phyloP scores from a whole-genome alignment of 1,284 basidiomycete genomes.

The Ganoderma lingzhi region DNA sequence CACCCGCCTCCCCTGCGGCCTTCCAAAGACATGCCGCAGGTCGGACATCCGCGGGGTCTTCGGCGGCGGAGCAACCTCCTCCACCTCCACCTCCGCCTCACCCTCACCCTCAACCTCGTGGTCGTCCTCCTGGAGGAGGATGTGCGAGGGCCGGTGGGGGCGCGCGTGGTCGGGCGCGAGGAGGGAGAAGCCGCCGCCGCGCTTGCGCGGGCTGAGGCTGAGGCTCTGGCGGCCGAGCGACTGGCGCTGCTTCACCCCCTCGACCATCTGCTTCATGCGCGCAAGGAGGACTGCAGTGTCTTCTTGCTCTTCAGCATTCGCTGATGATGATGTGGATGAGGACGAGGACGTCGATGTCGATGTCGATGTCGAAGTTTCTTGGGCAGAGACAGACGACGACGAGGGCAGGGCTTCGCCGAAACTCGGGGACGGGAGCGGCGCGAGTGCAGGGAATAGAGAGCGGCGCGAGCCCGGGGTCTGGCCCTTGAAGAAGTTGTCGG shows the following conservation, averaged over 20 bases:
- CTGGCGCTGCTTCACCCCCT: conserved; percentile 62
- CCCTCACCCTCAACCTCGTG: conserved; percentile 17
- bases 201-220: conserved; percentile 36
- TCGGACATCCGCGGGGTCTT: conserved; percentile 30
- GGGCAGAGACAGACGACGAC: conserved; percentile 13
- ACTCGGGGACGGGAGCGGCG: conserved; percentile 28
- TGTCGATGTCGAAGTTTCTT: conserved; percentile 23
- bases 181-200: conserved; percentile 40
- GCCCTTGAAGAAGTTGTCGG: conserved; percentile 60
- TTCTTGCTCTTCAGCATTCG: conserved; percentile 37
- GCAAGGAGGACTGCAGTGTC: conserved; percentile 64
- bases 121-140: conserved; percentile 33
- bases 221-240: conserved; percentile 44
- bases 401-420: conserved; percentile 23
- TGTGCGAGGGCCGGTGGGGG: conserved; percentile 22
- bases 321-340: conserved; percentile 4
- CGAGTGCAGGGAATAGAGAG: conserved; percentile 28
- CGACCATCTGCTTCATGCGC: conserved; percentile 68
- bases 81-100: conserved; percentile 20
- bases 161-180: conserved; percentile 37
- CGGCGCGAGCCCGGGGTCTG: conserved; percentile 54
- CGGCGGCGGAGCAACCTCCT: background rate
- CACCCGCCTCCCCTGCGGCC: conserved; percentile 31
- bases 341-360: conserved; percentile 9
- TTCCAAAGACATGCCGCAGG: conserved; percentile 30